These are phyloP conservation scores for Inga leiocalycina DNA, from an alignment of 306 rosid genomes.

Conservation along the genomic window DNA sequence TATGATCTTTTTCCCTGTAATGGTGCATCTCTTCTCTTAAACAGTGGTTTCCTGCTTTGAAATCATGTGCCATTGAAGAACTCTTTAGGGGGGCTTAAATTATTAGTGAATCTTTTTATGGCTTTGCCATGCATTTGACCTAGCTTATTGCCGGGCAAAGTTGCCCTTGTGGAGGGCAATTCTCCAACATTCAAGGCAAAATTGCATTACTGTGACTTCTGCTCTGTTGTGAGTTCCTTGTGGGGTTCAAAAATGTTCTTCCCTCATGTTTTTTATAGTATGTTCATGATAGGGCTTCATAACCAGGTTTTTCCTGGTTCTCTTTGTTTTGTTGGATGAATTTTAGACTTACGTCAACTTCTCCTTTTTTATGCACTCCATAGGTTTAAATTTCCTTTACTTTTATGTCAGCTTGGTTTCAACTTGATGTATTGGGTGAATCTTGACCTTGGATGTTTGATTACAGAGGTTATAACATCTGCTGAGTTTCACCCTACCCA, in stretches of 20 bases:
- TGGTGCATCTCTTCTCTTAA: neutral
- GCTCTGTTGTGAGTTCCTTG: neutral
- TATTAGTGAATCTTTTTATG: neutral
- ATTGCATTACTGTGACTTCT: neutral
- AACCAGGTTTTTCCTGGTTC: neutral
- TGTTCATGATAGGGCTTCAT: neutral
- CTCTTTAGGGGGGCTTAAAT: neutral
- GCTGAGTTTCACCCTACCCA: constrained; percentile 99
- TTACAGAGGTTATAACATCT: constrained; percentile 97
- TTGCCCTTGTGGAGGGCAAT: neutral
- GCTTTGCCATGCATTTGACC: neutral
- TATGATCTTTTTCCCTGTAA: neutral
- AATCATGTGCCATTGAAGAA: neutral
- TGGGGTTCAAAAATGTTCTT: neutral
- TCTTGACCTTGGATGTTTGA: constrained; percentile 32
- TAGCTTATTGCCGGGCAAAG: neutral
- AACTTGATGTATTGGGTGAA: constrained; percentile 21
- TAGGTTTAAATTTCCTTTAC: neutral
- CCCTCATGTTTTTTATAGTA: neutral
- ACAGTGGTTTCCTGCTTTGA: neutral
- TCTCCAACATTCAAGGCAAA: neutral
- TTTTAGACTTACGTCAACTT: neutral
- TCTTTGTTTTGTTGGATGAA: neutral
- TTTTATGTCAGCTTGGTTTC: neutral
- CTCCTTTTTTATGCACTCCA: neutral